Conservation (phyloP, 805 yeast species). For the Starmera pachycereana region DNA sequence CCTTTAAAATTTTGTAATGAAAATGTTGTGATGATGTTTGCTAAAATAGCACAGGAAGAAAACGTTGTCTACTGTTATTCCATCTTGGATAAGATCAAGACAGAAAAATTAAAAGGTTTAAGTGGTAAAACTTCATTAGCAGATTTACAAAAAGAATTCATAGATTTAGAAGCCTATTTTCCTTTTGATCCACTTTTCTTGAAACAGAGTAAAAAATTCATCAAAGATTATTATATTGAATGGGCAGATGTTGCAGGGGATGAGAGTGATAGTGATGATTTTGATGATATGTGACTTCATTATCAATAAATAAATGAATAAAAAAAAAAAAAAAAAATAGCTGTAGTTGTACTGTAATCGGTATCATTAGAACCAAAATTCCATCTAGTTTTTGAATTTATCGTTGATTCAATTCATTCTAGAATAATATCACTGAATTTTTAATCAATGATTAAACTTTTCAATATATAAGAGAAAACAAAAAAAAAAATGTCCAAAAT, state of each 20-base stretch:
- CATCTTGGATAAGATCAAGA: conserved; percentile 81
- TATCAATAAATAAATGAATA: too few relatives aligned
- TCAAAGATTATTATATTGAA: conserved; percentile 57
- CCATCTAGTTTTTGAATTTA: too few relatives aligned
- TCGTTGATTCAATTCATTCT: too few relatives aligned
- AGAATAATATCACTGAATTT: too few relatives aligned
- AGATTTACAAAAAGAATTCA: conserved; percentile 63
- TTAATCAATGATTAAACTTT: too few relatives aligned
- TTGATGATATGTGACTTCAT: conserved; percentile 20
- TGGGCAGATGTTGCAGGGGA: conserved; percentile 76
- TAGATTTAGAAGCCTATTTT: conserved; percentile 88
- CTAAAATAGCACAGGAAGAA: conserved; percentile 81
- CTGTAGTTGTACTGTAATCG: too few relatives aligned
- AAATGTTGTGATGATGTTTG: conserved; percentile 88
- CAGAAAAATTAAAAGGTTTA: conserved; percentile 32
- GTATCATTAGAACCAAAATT: too few relatives aligned
- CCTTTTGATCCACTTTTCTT: conserved; percentile 91
- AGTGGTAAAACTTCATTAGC: conserved; percentile 18
- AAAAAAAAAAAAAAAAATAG: too few relatives aligned
- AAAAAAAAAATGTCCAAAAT: too few relatives aligned
- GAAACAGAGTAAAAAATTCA: conserved; percentile 42
- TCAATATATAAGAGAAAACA: too few relatives aligned
- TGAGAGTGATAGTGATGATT: conserved; percentile 35
- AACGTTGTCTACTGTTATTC: conserved; percentile 90
- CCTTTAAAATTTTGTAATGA: conserved; percentile 91